Evolutionary conservation across 345 rosid genomes (phyloP).

Genomic region (Pugionium cornutum): DNA sequence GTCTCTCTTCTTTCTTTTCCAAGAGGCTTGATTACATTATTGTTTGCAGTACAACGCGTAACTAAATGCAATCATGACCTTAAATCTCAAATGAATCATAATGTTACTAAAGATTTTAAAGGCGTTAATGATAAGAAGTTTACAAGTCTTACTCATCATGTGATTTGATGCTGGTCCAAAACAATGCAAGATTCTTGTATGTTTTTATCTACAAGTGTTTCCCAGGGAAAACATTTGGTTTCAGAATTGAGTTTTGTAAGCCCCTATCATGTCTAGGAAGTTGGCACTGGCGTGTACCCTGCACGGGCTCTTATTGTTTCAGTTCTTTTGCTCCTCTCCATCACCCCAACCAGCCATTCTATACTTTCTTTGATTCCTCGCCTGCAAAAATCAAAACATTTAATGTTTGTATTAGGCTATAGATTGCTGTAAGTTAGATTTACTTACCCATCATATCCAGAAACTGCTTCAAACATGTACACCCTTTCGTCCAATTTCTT

Average conservation of each 20-base stretch:
- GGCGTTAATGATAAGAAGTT: slow-evolving; percentile 1
- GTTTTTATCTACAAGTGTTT: slow-evolving; percentile 53
- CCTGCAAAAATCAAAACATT: slow-evolving; percentile 47
- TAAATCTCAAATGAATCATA: slow-evolving; percentile 27
- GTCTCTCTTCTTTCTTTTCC: background rate
- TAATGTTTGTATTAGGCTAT: background rate
- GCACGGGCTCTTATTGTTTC: slow-evolving; percentile 78
- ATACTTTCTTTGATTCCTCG: slow-evolving; percentile 83
- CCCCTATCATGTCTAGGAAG: slow-evolving; percentile 25
- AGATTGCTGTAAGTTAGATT: background rate
- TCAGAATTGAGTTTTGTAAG: background rate
- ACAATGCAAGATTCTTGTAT: slow-evolving; percentile 39
- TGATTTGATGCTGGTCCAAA: slow-evolving; percentile 30
- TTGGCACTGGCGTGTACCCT: slow-evolving; percentile 48
- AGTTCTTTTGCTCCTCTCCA: slow-evolving; percentile 98
- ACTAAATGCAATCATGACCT: slow-evolving; percentile 2
- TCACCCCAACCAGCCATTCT: slow-evolving; percentile 88
- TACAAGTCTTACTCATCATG: slow-evolving; percentile 35
- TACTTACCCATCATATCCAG: slow-evolving; percentile 87
- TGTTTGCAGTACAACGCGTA: background rate
- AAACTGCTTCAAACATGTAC: slow-evolving; percentile 91
- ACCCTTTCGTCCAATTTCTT: slow-evolving; percentile 93
- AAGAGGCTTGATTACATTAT: slow-evolving; percentile 9
- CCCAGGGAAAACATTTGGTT: slow-evolving; percentile 16
- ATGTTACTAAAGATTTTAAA: background rate